These are phyloP conservation scores for Teratosphaeria epicoccoides DNA, from an alignment of 2,329 filamentous ascomycete species.

Conservation along the genomic window DNA sequence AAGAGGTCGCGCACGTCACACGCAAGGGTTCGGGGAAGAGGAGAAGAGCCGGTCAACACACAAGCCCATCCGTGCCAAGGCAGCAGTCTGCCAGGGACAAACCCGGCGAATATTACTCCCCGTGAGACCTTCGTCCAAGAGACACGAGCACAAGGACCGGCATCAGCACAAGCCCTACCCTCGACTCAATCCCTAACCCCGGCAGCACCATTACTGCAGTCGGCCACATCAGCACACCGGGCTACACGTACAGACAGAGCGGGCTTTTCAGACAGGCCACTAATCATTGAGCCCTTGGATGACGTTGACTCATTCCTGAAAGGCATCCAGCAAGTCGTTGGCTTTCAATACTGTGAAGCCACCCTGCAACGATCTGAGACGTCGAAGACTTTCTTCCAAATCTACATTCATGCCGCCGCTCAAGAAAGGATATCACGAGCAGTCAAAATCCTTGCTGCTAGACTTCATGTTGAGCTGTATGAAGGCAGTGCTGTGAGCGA, in stretches of 20 bases:
- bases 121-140: no score
- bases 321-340: background rate
- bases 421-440: background rate
- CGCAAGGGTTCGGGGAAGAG: no score
- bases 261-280: background rate
- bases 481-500: background rate
- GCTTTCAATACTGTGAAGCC: background rate
- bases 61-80: no score
- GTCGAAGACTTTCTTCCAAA: background rate
- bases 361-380: background rate
- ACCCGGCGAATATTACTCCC: no score
- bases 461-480: background rate
- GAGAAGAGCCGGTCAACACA: no score
- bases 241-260: background rate
- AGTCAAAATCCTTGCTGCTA: background rate
- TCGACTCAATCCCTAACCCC: no score
- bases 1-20: no score
- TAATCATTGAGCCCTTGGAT: background rate
- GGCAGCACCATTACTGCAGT: no score
- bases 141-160: no score
- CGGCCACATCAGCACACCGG: background rate
- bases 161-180: no score
- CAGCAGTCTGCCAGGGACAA: no score
- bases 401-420: background rate
- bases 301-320: background rate